Conservation (phyloP, 2,329 filamentous ascomycete species). For the Cryphonectria naterciae region DNA sequence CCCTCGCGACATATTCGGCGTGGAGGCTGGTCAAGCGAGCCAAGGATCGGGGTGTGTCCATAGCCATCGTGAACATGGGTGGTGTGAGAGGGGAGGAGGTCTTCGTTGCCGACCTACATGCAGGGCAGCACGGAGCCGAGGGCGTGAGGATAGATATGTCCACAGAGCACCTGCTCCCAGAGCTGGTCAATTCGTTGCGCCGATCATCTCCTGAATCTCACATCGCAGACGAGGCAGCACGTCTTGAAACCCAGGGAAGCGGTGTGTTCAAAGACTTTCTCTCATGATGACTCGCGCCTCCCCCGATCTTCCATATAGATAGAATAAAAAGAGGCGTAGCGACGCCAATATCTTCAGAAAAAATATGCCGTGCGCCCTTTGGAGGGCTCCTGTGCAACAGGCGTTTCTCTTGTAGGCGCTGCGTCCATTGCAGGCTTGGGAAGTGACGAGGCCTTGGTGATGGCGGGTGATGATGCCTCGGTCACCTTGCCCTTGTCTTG, state of each 20-base stretch:
- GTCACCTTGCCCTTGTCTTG: conserved; percentile 43
- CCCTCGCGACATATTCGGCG: conserved; percentile 91
- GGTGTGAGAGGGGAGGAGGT: conserved; percentile 78
- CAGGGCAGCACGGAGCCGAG: conserved; percentile 52
- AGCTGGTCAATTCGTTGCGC: conserved; percentile 56
- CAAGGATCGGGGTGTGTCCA: conserved; percentile 79
- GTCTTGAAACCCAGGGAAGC: conserved; percentile 35
- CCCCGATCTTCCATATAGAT: conserved; percentile 28
- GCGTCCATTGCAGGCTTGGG: conserved; percentile 31
- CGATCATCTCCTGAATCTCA: conserved; percentile 31
- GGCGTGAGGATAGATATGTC: conserved; percentile 62
- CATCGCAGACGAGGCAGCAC: conserved; percentile 22
- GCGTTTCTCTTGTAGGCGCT: conserved; percentile 8
- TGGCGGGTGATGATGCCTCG: conserved; percentile 31
- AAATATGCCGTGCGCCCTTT: conserved; percentile 49
- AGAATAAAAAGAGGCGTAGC: conserved; percentile 16
- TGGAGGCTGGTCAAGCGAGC: conserved; percentile 88
- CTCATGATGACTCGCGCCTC: conserved; percentile 45
- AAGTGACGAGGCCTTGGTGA: conserved; percentile 34
- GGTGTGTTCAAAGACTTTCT: conserved; percentile 63
- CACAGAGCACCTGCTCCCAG: conserved; percentile 61
- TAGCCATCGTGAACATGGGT: conserved; percentile 88
- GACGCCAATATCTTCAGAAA: conserved; percentile 47
- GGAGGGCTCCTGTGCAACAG: conserved; percentile 31
- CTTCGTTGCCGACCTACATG: conserved; percentile 65